A percentile compares a stretch with the other conserved stretches of the same genome.
Evolutionary conservation across 176 grass and related monocot species (phyloP).

Genomic region (Oryza brachyantha): DNA sequence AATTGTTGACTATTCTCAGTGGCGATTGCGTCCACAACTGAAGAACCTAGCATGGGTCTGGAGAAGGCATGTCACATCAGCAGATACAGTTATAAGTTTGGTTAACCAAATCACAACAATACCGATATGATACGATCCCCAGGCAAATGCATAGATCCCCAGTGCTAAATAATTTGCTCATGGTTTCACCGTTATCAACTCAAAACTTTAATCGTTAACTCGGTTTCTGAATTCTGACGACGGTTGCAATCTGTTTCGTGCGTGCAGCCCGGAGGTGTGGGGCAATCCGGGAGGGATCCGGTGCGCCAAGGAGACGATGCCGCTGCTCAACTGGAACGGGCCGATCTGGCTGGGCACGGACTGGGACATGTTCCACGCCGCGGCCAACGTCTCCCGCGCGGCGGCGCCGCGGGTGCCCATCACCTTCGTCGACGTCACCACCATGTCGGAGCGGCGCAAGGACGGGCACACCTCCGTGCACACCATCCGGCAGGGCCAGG

Average conservation of each 20-base stretch:
- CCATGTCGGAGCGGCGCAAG: conserved; percentile 86
- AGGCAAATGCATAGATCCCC: background rate
- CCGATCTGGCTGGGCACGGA: conserved; percentile 69
- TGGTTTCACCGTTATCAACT: background rate
- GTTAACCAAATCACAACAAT: background rate
- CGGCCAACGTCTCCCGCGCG: conserved; percentile 24
- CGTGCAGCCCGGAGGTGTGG: conserved; percentile 62
- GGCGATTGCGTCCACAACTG: conserved; percentile 26
- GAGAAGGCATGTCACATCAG: conserved; percentile 32
- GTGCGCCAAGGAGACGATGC: conserved; percentile 81
- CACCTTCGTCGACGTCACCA: conserved; percentile 72
- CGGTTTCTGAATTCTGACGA: background rate
- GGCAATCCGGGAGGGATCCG: conserved; percentile 63
- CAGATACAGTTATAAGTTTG: background rate
- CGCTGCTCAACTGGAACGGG: conserved; percentile 41
- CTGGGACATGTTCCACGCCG: conserved; percentile 76
- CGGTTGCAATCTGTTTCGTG: background rate
- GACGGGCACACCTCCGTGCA: conserved; percentile 89
- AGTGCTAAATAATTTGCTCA: background rate
- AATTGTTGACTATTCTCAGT: background rate
- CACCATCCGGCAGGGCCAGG: conserved; percentile 70
- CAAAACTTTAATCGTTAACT: background rate
- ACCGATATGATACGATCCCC: background rate
- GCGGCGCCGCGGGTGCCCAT: conserved; percentile 51
- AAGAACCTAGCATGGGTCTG: background rate